A percentile compares a stretch with the other conserved stretches of the same genome.
Conservation (phyloP, 139 green algal species). For the Parachlorella kessleri region DNA sequence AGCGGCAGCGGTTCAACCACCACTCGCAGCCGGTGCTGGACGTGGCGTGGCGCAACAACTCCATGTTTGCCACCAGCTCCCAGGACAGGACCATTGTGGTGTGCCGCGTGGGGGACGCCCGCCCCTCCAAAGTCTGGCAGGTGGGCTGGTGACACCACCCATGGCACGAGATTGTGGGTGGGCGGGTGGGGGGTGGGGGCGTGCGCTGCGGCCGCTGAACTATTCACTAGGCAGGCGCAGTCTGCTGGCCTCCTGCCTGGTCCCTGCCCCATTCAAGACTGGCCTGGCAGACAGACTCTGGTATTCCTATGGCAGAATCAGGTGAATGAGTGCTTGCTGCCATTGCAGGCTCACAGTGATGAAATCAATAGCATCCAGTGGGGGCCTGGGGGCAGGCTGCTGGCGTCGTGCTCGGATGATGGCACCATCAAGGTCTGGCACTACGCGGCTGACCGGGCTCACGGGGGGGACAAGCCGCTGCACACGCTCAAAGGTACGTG, state of each 20-base stretch:
- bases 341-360: slow-evolving; percentile 78
- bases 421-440: slow-evolving; percentile 70
- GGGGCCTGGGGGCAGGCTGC: slow-evolving; percentile 66
- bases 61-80: slow-evolving; percentile 88
- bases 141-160: too few relatives aligned
- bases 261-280: neutral
- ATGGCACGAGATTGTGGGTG: too few relatives aligned
- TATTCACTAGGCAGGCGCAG: neutral
- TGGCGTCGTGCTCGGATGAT: slow-evolving; percentile 71
- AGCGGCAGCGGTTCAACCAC: slow-evolving; percentile 19
- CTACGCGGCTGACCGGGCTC: neutral
- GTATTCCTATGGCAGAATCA: too few relatives aligned
- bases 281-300: neutral
- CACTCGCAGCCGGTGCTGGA: slow-evolving; percentile 81
- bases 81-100: slow-evolving; percentile 88
- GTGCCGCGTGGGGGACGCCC: slow-evolving; percentile 73
- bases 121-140: slow-evolving; percentile 70
- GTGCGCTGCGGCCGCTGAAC: too few relatives aligned
- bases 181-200: neutral
- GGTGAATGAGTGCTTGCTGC: neutral
- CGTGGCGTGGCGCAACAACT: slow-evolving; percentile 92
- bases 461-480: slow-evolving; percentile 6
- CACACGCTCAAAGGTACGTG: slow-evolving; percentile 23
- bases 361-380: slow-evolving; percentile 95
- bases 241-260: neutral